A percentile compares a stretch with the other conserved stretches of the same genome.
These are phyloP conservation scores for Globisporangium megalacanthum DNA, from an alignment of 352 stramenopile genomes.

Conservation along the genomic window DNA sequence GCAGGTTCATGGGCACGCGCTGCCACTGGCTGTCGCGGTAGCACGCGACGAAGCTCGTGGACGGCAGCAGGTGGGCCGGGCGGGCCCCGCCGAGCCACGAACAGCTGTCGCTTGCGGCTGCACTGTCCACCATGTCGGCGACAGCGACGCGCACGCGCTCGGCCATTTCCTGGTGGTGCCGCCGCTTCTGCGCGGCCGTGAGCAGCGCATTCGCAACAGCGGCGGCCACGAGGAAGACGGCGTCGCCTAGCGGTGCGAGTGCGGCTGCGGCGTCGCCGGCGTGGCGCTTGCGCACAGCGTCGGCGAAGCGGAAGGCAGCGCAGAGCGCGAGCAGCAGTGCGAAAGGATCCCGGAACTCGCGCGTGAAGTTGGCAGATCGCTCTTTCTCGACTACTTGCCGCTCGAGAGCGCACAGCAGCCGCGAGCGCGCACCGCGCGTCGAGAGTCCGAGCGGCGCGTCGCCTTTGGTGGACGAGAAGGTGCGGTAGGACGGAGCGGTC, in stretches of 20 bases:
- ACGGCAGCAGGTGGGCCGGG: conserved; percentile 62
- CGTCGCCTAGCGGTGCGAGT: conserved; percentile 39
- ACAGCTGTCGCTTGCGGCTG: conserved; percentile 4
- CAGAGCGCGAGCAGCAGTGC: conserved; percentile 62
- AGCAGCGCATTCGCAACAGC: conserved; percentile 57
- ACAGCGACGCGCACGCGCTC: conserved; percentile 68
- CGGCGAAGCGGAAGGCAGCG: conserved; percentile 50
- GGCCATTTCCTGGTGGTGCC: conserved; percentile 72
- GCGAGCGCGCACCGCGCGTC: conserved; percentile 36
- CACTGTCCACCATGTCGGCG: conserved; percentile 35
- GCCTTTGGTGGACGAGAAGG: conserved; percentile 5
- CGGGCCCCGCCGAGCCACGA: conserved; percentile 24
- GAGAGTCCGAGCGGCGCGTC: conserved; percentile 37
- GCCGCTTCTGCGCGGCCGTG: conserved; percentile 58
- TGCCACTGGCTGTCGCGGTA: conserved; percentile 81
- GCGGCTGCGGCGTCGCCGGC: conserved; percentile 13
- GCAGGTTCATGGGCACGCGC: conserved; percentile 76
- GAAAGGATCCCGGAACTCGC: conserved; percentile 72
- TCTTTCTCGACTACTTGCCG: conserved; percentile 72
- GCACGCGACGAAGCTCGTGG: conserved; percentile 72
- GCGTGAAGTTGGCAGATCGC: conserved; percentile 47
- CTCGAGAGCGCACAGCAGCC: conserved; percentile 62
- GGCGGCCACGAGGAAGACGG: conserved; percentile 48
- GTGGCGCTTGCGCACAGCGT: conserved; percentile 31
- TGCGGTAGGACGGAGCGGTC: conserved; percentile 5